Evolutionary conservation across 1,139 yeast genomes (phyloP).

Genomic region (Saccharomyces hybrid): DNA sequence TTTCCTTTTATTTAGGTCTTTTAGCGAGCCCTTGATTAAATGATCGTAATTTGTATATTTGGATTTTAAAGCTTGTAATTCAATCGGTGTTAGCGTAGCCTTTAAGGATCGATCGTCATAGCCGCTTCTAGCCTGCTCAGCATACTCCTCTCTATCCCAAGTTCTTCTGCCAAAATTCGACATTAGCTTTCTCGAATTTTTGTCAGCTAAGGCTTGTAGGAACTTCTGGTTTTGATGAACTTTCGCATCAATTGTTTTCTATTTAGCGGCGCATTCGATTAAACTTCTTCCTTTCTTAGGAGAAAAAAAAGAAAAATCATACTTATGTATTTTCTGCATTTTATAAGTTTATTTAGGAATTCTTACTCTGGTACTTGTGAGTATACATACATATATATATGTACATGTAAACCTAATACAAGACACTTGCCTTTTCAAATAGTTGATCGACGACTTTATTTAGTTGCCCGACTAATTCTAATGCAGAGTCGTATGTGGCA

Average conservation of each 20-base stretch:
- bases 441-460: slow-evolving; percentile 83
- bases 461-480: slow-evolving; percentile 81
- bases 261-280: background rate
- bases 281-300: background rate
- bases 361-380: background rate
- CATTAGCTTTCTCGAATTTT: slow-evolving; percentile 9
- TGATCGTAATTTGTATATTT: slow-evolving; percentile 22
- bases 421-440: slow-evolving; percentile 85
- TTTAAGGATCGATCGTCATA: slow-evolving; percentile 8
- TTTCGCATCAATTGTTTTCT: background rate
- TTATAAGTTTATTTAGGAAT: background rate
- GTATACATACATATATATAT: background rate
- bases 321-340: background rate
- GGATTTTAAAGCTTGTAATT: slow-evolving; percentile 17
- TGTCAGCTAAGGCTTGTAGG: background rate
- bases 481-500: slow-evolving; percentile 80
- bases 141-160: slow-evolving; percentile 66
- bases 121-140: slow-evolving; percentile 37
- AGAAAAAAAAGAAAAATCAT: background rate
- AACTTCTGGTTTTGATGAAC: background rate
- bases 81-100: slow-evolving; percentile 10
- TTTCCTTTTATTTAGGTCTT: slow-evolving; percentile 40
- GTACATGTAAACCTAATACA: slow-evolving; percentile 38
- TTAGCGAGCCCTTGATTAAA: slow-evolving; percentile 33
- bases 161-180: slow-evolving; percentile 51